Evolutionary conservation across 1,284 basidiomycete genomes (phyloP).

Genomic region (Calocybe gambosa): DNA sequence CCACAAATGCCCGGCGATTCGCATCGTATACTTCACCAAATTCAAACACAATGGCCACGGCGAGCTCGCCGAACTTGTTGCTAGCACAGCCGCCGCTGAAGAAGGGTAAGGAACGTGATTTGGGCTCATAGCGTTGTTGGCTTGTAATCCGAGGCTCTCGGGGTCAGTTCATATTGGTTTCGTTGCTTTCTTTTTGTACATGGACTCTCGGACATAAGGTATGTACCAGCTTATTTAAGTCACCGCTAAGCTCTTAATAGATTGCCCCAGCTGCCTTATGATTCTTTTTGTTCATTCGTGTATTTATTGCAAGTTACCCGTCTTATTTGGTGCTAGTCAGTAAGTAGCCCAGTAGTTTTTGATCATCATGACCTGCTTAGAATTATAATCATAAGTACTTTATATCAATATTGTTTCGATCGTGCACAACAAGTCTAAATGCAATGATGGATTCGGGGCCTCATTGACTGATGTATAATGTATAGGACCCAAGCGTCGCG

Average conservation of each 20-base stretch:
- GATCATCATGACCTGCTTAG: background rate
- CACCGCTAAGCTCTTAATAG: background rate
- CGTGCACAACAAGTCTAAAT: too few relatives aligned
- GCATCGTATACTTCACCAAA: slow-evolving; percentile 36
- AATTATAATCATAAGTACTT: background rate
- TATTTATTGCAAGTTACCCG: background rate
- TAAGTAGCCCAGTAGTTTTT: background rate
- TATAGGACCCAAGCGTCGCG: too few relatives aligned
- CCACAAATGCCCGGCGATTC: slow-evolving; percentile 34
- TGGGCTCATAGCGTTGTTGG: slow-evolving; percentile 1
- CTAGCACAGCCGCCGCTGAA: slow-evolving; percentile 38
- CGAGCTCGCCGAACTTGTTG: slow-evolving; percentile 48
- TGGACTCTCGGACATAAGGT: background rate
- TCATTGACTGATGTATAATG: too few relatives aligned
- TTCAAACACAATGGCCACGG: slow-evolving; percentile 25
- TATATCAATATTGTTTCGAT: background rate
- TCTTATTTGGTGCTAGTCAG: background rate
- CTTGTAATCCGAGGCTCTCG: background rate
- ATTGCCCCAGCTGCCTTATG: background rate
- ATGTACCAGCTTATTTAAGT: background rate
- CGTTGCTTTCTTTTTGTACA: background rate
- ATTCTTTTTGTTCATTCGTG: background rate
- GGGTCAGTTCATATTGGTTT: background rate
- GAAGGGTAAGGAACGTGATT: slow-evolving; percentile 41
- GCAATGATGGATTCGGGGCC: too few relatives aligned